Percentiles rank a stretch among this genome's conserved stretches.
Evolutionary conservation across 805 yeast genomes (phyloP).

Genomic region (Metschnikowia kunwiensis): DNA sequence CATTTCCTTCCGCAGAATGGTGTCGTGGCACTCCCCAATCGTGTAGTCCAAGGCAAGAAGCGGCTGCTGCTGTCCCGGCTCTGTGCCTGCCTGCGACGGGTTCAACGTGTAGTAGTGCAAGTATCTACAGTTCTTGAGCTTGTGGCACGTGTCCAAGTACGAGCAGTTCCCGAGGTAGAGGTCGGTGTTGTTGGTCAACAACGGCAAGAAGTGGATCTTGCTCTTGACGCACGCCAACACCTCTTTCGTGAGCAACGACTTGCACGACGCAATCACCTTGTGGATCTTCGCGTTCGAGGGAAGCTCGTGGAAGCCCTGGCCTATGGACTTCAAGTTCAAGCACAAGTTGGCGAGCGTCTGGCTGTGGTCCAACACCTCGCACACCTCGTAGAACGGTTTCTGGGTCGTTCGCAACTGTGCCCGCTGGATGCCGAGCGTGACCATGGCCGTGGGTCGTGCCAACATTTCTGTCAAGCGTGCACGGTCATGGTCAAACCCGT

Average conservation of each 20-base stretch:
- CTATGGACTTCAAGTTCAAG: constrained; percentile 14
- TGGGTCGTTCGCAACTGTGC: constrained; percentile 35
- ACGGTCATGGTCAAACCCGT: constrained; percentile 15
- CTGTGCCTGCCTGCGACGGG: constrained; percentile 28
- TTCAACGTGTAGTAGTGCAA: constrained; percentile 64
- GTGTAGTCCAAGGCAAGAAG: constrained; percentile 39
- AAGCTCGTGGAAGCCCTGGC: constrained; percentile 17
- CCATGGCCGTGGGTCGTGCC: constrained; percentile 39
- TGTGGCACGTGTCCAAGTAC: constrained; percentile 90
- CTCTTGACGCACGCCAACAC: constrained; percentile 13
- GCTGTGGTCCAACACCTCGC: constrained; percentile 41
- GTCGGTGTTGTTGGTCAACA: constrained; percentile 55
- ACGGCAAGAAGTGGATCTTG: constrained; percentile 30
- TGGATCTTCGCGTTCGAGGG: constrained; percentile 17
- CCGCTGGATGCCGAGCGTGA: constrained; percentile 38
- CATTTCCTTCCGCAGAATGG: constrained; percentile 28
- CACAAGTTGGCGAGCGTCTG: constrained; percentile 21
- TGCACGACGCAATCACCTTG: constrained; percentile 16
- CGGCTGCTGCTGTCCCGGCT: neutral
- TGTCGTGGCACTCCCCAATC: constrained; percentile 45
- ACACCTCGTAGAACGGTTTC: constrained; percentile 49
- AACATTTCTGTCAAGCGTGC: constrained; percentile 20
- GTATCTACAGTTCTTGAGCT: constrained; percentile 73
- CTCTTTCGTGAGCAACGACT: constrained; percentile 14
- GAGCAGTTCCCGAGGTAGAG: constrained; percentile 81